Base-by-base conservation (phyloP, 2,329 filamentous ascomycete species). In the Neonectria hederae region DNA sequence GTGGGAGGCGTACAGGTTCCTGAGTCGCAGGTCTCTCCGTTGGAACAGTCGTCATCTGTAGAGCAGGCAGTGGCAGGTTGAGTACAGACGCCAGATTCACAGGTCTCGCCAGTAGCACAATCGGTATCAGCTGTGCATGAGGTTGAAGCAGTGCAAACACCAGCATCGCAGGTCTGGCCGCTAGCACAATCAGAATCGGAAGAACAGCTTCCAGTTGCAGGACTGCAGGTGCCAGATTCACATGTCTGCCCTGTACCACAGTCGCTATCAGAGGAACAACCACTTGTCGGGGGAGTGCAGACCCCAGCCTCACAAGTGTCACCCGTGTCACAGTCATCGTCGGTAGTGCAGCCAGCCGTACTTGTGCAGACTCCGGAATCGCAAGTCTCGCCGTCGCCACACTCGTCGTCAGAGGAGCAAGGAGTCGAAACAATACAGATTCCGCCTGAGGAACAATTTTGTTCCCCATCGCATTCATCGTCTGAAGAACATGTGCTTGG, bases 261-360 rank as follows among this genome's bases (percentile, higher is more conserved):
- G 2, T 38, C 35, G 22, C 24, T 43, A 21, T 43, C 30, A 11
- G 42, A 21, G 4, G 42, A 22, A 10, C 42, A 45, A 45, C 5
- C 42, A 13, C 19, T 21, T 24, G 42, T 13, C 6, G 22, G 19
- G 21, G 17, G 17, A 19, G 19, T 19, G 5, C 40, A 43, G 9
- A 43, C 40, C 10, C 40, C 40, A 19, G n/a, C 19, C 40, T 43
- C 17, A 5, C 42, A 46, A 19, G 21, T 46, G 11, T 46, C 22
- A 14, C 59, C 59, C 14, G 53, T 53, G 8, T 35, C 46, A n/a
- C 59, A 62, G 8, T 62, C 43, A 4, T 43, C 17, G 13, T 61
- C 43, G 11, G 43, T 26, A 2, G 51, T 24, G 43, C 59, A 61
- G 4, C 43, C 19, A 11, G 35, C 4, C 8, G 10, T 13, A 10